Base-by-base conservation (phyloP, 2,329 filamentous ascomycete species). In the Aspergillus aculeatus region DNA sequence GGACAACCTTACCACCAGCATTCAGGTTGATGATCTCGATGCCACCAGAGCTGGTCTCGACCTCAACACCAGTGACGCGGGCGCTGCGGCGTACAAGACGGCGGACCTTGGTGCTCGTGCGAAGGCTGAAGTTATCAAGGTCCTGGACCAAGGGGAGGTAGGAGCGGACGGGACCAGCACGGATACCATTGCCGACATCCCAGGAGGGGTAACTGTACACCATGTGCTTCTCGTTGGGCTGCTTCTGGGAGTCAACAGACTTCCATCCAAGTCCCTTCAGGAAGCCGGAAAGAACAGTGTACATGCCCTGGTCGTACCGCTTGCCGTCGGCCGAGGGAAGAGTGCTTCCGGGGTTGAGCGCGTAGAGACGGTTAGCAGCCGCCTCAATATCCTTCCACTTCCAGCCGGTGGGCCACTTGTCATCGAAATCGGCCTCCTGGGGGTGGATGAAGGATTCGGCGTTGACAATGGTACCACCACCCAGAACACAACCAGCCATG, bases 401-500 rank as follows among this genome's bases (percentile, higher is more conserved):
- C 89, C 89, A 92, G 44, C 89, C 89, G 0, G 75, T 63, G 0
- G 89, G 89, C 77, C 89, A 92, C 73, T 89, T 89, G 72, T 83
- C 81, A 71, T 91, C 86, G 80, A 88, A 91, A 69, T 91, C 89
- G 3, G 77, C 70, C 2, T 83, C 78, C 62, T 86, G 83, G 0
- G 89, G 66, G 53, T 68, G 47, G 19, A 68, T 62, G 50, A 65
- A 64, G 5, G 58, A 60, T 57, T 65, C 58, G 38, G 63, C 63
- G 47, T 68, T 68, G 44, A 68, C 47, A 12, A 61, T 61, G 23
- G 62, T 63, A 21, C 64, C 64, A 23, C 64, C 65, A 31, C 65
- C 64, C 9, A 67, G 61, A 26, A 67, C 62, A 47, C 65, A 67
- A 9, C 60, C 65, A 14, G 64, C 65, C 58, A 61, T 65, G 1